phyloP scores from a whole-genome alignment of 768 basidiomycete genomes.

The Panaeolus cyanescens region DNA sequence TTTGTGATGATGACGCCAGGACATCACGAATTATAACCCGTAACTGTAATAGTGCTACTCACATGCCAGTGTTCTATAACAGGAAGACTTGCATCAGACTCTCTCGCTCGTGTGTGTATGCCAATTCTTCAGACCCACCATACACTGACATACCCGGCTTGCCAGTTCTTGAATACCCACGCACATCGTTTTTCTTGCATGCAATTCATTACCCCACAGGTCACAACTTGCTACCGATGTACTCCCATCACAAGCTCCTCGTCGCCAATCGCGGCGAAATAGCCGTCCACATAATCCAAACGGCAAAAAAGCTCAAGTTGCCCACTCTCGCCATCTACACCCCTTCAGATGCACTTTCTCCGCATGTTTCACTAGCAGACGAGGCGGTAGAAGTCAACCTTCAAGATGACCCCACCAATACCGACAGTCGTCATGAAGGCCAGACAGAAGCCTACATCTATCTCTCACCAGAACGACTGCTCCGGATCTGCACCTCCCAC shows the following conservation, averaged over 20 bases:
- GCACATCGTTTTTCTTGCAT: neutral
- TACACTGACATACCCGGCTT: no score
- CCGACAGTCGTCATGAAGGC: constrained; percentile 11
- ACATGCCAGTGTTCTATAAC: no score
- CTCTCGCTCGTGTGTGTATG: no score
- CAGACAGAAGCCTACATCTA: constrained; percentile 47
- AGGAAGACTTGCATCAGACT: no score
- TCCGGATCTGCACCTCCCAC: constrained; percentile 42
- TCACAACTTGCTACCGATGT: constrained; percentile 6
- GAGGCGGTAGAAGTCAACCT: constrained; percentile 45
- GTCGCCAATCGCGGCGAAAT: constrained; percentile 78
- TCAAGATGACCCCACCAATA: no score
- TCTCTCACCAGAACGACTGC: constrained; percentile 35
- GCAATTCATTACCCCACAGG: neutral
- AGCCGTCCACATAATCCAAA: constrained; percentile 61
- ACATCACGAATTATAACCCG: no score
- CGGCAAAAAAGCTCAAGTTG: constrained; percentile 53
- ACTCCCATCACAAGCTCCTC: constrained; percentile 50
- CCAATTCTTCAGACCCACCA: no score
- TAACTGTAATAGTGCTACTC: no score
- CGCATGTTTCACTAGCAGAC: constrained; percentile 59
- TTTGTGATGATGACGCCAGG: no score
- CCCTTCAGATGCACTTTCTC: constrained; percentile 55
- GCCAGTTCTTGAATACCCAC: no score
- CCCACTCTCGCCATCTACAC: constrained; percentile 61